Conservation (phyloP, 2,329 filamentous ascomycete genomes). For the Aspergillus spinulosporus region DNA sequence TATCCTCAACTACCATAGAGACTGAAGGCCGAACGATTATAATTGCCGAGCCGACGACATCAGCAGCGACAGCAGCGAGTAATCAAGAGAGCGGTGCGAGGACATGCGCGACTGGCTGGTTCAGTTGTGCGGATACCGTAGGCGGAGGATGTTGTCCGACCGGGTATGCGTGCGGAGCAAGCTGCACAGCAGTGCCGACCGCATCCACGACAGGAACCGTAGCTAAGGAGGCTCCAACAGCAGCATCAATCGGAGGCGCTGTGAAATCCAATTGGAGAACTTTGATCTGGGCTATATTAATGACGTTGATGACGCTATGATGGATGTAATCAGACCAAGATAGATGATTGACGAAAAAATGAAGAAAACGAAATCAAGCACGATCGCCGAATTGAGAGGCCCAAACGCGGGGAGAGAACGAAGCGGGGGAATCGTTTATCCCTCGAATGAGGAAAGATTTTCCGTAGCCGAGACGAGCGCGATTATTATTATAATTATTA, state of each 20-base stretch:
- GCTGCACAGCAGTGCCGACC: constrained; percentile 62
- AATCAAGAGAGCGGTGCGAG: constrained; percentile 35
- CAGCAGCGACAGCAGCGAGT: constrained; percentile 18
- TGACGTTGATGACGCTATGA: constrained; percentile 12
- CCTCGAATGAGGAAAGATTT: constrained; percentile 5
- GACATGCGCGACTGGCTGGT: constrained; percentile 78
- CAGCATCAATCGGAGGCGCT: constrained; percentile 14
- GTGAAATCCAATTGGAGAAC: constrained; percentile 5
- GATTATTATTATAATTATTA: background rate
- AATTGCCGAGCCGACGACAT: constrained; percentile 54
- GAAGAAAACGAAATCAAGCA: background rate
- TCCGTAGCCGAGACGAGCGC: background rate
- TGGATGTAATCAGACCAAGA: background rate
- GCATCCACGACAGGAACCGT: constrained; percentile 56
- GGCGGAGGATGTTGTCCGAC: constrained; percentile 81
- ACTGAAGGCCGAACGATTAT: constrained; percentile 70
- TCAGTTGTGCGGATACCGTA: constrained; percentile 63
- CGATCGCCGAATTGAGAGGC: background rate
- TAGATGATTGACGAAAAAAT: constrained; percentile 1
- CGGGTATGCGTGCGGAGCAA: constrained; percentile 72
- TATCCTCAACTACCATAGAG: constrained; percentile 64
- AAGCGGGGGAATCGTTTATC: constrained; percentile 11
- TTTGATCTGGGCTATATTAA: constrained; percentile 14
- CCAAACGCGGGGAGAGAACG: constrained; percentile 1
- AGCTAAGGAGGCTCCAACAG: constrained; percentile 39